Conservation (phyloP, 257 asterid genomes). For the Plectranthus barbatus region DNA sequence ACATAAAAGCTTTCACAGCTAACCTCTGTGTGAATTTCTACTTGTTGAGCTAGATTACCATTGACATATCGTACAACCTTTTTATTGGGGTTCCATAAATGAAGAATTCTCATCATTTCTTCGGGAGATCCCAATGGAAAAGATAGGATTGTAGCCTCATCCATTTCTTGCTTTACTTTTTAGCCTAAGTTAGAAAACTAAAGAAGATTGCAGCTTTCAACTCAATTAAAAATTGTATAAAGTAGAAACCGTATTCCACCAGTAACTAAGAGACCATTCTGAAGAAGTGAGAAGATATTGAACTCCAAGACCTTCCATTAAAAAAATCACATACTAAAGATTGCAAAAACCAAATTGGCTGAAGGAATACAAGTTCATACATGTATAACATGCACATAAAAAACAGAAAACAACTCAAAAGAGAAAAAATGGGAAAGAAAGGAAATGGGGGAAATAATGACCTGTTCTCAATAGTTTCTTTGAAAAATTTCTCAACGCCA, state of each 20-base stretch:
- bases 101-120: not conserved
- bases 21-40: not conserved
- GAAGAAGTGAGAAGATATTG: too few species aligned
- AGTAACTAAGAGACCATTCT: not conserved
- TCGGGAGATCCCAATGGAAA: not conserved
- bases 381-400: not conserved
- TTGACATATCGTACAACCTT: not conserved
- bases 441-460: not conserved
- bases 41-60: not conserved
- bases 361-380: not conserved
- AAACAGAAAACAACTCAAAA: constrained; percentile 1
- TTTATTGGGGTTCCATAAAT: not conserved
- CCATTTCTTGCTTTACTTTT: not conserved
- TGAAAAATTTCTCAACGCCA: constrained; percentile 71
- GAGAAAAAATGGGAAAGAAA: not conserved
- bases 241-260: not conserved
- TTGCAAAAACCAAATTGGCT: not conserved
- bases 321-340: not conserved
- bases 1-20: too few species aligned
- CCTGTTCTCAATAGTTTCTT: constrained; percentile 87
- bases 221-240: not conserved
- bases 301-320: not conserved
- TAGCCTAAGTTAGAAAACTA: not conserved
- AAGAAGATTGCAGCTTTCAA: not conserved
- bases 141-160: not conserved